phyloP scores from a whole-genome alignment of 176 grass and related monocot species.

The Tuctoria greenei region DNA sequence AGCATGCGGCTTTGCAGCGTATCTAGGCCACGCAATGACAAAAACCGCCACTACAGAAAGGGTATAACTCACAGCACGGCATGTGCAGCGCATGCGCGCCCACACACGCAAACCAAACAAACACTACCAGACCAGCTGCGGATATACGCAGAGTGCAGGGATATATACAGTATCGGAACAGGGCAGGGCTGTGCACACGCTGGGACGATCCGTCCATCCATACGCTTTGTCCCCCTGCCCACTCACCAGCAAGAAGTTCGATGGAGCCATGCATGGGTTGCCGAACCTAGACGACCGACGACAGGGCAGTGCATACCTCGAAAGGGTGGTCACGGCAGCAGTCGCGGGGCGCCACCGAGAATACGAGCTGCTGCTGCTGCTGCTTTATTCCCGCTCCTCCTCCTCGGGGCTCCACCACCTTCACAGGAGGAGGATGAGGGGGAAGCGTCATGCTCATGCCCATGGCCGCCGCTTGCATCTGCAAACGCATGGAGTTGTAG shows the following conservation, averaged over 20 bases:
- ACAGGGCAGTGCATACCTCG: slow-evolving; percentile 19
- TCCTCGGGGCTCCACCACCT: slow-evolving; percentile 13
- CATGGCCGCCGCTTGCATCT: slow-evolving; percentile 39
- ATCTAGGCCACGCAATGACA: neutral
- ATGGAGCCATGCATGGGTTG: neutral
- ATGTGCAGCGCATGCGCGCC: neutral
- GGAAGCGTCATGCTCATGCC: neutral
- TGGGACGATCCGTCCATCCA: neutral
- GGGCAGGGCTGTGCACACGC: neutral
- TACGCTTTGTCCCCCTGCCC: slow-evolving; percentile 27
- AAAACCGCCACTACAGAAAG: neutral
- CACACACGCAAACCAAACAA: neutral
- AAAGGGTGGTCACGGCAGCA: slow-evolving; percentile 19
- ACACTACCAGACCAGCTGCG: neutral
- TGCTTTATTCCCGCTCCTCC: slow-evolving; percentile 32
- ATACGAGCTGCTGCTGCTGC: slow-evolving; percentile 26
- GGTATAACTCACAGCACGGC: neutral
- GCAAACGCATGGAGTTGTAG: slow-evolving; percentile 32
- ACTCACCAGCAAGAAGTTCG: too few relatives aligned
- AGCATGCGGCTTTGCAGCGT: neutral
- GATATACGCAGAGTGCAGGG: too few relatives aligned
- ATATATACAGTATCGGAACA: neutral
- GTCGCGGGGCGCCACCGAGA: slow-evolving; percentile 16
- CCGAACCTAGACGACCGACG: neutral
- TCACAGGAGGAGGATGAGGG: too few relatives aligned